Evolutionary conservation across 2,329 filamentous ascomycete species (phyloP), one percentile per base, ranked within the genome.

Genomic region (Parascedosporium putredinis): DNA sequence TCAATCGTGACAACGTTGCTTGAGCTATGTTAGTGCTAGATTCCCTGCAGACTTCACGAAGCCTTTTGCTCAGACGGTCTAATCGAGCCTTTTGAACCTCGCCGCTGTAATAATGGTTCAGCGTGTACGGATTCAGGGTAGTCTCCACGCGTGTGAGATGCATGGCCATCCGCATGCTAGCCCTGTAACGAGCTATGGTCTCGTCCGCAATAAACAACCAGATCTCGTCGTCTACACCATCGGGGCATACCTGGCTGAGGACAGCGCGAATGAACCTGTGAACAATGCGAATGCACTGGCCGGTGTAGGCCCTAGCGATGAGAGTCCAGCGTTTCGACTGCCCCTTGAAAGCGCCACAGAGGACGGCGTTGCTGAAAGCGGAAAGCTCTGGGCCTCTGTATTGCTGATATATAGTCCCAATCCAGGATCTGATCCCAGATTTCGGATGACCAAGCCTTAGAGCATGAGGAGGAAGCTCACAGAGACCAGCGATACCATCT

Each of bases 261-360:
- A 56, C 53, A 0, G 5, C 6, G 0, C 25, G 14, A 8, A 65
- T 60, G 52, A 66, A 66, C 0, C 50, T 31, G 50, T 67, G 61
- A 18, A 67, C 52, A 3, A 49, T 48, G 18, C 59, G 14, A 18
- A 64, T 59, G 10, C 61, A 54, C 6, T 50, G 27, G 52, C 60
- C 60, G 27, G 65, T 50, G 47, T 63, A 63, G 1, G 52, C 36
- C 38, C 49, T 51, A 8, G 59, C 57, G 25, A 64, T 58, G 5
- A 5, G 7, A 0, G 47, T 52, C 64, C 64, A 67, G 25, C 61
- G 62, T 5, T 44, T 33, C 1, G 63, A 64, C 34, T 66, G 63
- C 46, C 64, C 55, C 16, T 45, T 46, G 49, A 63, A 60, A 0
- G 58, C 58, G 22, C 47, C 52, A 0, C 55, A 49, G 22, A 61